phyloP scores from a whole-genome alignment of 768 basidiomycete genomes.

The Phaffia australis region DNA sequence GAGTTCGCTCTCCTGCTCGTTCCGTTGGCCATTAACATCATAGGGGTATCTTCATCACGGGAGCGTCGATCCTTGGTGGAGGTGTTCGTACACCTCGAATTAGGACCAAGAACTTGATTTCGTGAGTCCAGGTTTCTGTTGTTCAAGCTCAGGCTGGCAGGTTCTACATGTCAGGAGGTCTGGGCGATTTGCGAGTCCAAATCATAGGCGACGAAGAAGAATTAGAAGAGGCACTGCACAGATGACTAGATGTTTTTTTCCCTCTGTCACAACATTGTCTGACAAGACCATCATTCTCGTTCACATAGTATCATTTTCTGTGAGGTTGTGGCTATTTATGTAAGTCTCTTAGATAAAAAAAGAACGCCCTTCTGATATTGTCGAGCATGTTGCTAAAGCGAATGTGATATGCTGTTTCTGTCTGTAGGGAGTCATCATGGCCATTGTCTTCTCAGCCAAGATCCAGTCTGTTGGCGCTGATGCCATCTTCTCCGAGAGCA shows the following conservation, averaged over 20 bases:
- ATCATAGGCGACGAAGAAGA: no score
- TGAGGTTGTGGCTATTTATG: slow-evolving; percentile 98
- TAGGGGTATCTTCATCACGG: slow-evolving; percentile 97
- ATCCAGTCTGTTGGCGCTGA: slow-evolving; percentile 47
- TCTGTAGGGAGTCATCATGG: slow-evolving; percentile 53
- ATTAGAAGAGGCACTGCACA: not conserved
- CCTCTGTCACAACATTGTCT: not conserved
- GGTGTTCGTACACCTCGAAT: slow-evolving; percentile 89
- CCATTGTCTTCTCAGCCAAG: slow-evolving; percentile 88
- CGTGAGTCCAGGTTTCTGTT: slow-evolving; percentile 44
- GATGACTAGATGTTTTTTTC: not conserved
- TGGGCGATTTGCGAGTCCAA: no score
- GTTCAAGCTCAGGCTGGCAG: no score
- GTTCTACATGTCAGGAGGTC: no score
- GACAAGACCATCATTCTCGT: not conserved
- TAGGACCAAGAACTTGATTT: slow-evolving; percentile 93
- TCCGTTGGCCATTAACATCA: not conserved
- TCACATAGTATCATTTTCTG: slow-evolving; percentile 84
- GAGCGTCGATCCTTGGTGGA: slow-evolving; percentile 90
- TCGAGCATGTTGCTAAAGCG: not conserved
- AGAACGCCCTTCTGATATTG: not conserved
- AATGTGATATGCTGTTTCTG: not conserved
- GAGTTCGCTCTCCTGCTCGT: slow-evolving; percentile 7
- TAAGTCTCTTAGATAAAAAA: slow-evolving; percentile 21
- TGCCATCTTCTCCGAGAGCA: slow-evolving; percentile 67